A percentile compares a stretch with the other conserved stretches of the same genome.
These are phyloP conservation scores for Dujonia santamariae DNA, from an alignment of 1,139 yeast genomes.

Conservation along the genomic window DNA sequence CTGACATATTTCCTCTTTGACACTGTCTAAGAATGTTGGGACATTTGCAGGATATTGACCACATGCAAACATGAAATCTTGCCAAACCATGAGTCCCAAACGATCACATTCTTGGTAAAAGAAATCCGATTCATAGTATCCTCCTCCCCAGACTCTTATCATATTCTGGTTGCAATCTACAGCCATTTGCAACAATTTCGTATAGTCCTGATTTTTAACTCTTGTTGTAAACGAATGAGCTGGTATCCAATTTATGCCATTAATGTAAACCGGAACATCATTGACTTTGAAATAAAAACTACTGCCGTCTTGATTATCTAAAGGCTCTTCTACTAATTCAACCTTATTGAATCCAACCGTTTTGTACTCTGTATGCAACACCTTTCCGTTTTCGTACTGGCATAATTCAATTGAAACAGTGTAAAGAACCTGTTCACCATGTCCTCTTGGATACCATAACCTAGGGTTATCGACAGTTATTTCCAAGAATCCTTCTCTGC, in stretches of 20 bases:
- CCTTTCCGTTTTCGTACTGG: slow-evolving; percentile 12
- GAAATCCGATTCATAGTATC: slow-evolving; percentile 37
- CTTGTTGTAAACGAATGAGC: slow-evolving; percentile 36
- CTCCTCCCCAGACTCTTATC: slow-evolving; percentile 52
- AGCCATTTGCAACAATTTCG: slow-evolving; percentile 28
- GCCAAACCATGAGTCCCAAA: slow-evolving; percentile 45
- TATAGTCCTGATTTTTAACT: slow-evolving; percentile 29
- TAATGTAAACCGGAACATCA: slow-evolving; percentile 30
- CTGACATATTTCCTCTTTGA: slow-evolving; percentile 27
- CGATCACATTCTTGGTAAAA: slow-evolving; percentile 44
- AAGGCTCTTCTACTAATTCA: slow-evolving; percentile 34
- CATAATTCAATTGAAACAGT: slow-evolving; percentile 14
- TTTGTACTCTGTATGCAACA: slow-evolving; percentile 9
- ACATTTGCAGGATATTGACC: slow-evolving; percentile 42
- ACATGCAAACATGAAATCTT: slow-evolving; percentile 54
- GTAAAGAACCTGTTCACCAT: slow-evolving; percentile 36
- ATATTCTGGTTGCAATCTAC: slow-evolving; percentile 40
- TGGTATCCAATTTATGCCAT: slow-evolving; percentile 51
- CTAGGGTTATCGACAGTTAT: slow-evolving; percentile 14
- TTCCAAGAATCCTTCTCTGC: background rate
- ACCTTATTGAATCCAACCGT: slow-evolving; percentile 35
- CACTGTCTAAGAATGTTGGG: slow-evolving; percentile 24
- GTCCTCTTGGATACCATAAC: slow-evolving; percentile 42
- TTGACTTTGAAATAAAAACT: slow-evolving; percentile 42
- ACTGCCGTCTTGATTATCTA: slow-evolving; percentile 28